Conservation (phyloP, 768 basidiomycete genomes). For the Psilocybe cubensis region DNA sequence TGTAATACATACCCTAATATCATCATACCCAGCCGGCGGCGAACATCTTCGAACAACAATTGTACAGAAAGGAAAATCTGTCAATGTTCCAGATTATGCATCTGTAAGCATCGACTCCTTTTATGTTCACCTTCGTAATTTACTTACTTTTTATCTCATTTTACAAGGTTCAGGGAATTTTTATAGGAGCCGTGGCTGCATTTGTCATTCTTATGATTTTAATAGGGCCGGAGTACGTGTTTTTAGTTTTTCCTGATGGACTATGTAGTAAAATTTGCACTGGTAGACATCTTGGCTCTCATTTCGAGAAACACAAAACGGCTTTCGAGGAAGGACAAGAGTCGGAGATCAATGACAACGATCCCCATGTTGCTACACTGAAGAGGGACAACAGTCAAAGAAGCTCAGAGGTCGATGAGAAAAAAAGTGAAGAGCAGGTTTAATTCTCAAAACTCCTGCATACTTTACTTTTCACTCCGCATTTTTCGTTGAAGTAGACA, state of each 20-base stretch:
- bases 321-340: conserved; percentile 80
- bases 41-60: conserved; percentile 56
- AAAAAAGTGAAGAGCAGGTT: neutral
- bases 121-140: neutral
- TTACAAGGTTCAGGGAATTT: conserved; percentile 77
- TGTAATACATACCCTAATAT: neutral
- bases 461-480: too few relatives aligned
- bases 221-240: conserved; percentile 71
- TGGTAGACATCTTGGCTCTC: conserved; percentile 63
- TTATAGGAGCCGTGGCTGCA: conserved; percentile 81
- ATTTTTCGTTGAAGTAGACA: too few relatives aligned
- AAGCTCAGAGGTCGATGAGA: neutral
- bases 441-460: too few relatives aligned
- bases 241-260: neutral
- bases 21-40: conserved; percentile 56
- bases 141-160: neutral
- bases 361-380: neutral
- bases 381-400: neutral
- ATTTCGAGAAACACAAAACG: conserved; percentile 82
- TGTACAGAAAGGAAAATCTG: conserved; percentile 41
- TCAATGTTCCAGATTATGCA: conserved; percentile 65
- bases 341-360: conserved; percentile 36
- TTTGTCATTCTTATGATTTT: conserved; percentile 78
- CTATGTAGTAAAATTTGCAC: neutral
- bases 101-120: conserved; percentile 34